Percentiles rank a stretch among this genome's conserved stretches.
phyloP scores from a whole-genome alignment of 768 basidiomycete genomes.

The Rossbeevera mucosa region DNA sequence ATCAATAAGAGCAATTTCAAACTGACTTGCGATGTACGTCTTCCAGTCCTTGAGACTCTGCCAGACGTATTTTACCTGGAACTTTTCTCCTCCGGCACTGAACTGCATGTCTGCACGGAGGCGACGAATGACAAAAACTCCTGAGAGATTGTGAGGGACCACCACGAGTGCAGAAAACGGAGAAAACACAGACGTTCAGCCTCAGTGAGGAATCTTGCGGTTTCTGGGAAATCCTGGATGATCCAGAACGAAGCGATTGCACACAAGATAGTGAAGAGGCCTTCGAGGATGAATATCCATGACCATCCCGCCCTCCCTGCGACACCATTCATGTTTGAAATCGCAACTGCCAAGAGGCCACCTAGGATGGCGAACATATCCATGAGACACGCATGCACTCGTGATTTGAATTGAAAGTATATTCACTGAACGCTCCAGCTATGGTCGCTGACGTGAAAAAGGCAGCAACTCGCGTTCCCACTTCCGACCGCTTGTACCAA shows the following conservation, averaged over 20 bases:
- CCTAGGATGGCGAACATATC: conserved; percentile 33
- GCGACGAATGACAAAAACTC: conserved; percentile 59
- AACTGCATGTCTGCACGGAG: conserved; percentile 61
- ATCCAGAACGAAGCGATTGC: conserved; percentile 64
- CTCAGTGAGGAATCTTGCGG: conserved; percentile 62
- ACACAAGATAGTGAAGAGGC: conserved; percentile 59
- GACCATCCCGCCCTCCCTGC: conserved; percentile 62
- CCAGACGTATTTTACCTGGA: conserved; percentile 52
- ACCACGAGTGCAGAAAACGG: neutral
- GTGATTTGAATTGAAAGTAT: neutral
- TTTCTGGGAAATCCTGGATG: conserved; percentile 75
- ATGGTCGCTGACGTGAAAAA: conserved; percentile 82
- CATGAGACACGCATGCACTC: neutral
- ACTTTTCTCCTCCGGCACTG: conserved; percentile 57
- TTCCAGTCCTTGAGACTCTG: conserved; percentile 67
- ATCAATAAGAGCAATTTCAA: neutral
- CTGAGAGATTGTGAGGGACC: conserved; percentile 27
- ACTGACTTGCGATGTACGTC: conserved; percentile 65
- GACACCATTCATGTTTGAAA: conserved; percentile 66
- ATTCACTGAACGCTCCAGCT: conserved; percentile 68
- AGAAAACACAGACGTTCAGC: conserved; percentile 47
- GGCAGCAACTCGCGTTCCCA: conserved; percentile 63
- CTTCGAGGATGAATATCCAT: conserved; percentile 75
- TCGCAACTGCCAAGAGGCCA: conserved; percentile 61
- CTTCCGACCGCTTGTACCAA: conserved; percentile 79